Evolutionary conservation across 495 filamentous ascomycete genomes (phyloP).

Genomic region (Neurospora terricola): DNA sequence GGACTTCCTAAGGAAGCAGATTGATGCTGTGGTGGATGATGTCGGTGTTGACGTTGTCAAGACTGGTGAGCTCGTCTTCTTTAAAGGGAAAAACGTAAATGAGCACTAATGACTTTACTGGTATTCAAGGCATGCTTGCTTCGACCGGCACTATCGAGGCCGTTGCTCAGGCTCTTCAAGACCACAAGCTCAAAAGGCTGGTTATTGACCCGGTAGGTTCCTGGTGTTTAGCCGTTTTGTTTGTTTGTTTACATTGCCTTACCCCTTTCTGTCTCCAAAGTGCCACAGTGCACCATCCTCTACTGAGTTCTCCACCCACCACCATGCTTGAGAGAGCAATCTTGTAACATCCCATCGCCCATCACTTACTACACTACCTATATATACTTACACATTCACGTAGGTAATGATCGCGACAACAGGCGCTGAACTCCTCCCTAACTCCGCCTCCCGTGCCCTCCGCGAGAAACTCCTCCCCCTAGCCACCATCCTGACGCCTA

Average conservation of each 20-base stretch:
- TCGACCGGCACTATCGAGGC: conserved; percentile 65
- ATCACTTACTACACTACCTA: background rate
- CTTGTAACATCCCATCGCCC: background rate
- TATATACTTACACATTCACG: conserved; percentile 4
- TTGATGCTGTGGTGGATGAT: conserved; percentile 73
- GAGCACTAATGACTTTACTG: background rate
- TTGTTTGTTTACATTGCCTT: background rate
- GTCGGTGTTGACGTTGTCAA: conserved; percentile 87
- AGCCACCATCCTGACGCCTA: conserved; percentile 79
- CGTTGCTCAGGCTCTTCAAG: conserved; percentile 56
- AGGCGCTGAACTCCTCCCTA: conserved; percentile 64
- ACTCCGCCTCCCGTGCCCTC: conserved; percentile 54
- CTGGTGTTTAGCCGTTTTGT: background rate
- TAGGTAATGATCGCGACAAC: conserved; percentile 92
- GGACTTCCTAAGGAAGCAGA: conserved; percentile 71
- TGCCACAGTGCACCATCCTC: background rate
- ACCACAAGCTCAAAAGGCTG: conserved; percentile 48
- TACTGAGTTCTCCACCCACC: background rate
- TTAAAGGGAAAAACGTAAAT: background rate
- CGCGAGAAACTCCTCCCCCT: conserved; percentile 60
- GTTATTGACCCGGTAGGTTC: conserved; percentile 73
- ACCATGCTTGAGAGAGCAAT: background rate
- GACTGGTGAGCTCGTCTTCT: conserved; percentile 48
- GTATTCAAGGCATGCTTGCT: conserved; percentile 70
- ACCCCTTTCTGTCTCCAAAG: background rate